Evolutionary conservation across 1,284 basidiomycete genomes (phyloP).

Genomic region (Puccinia triticina): DNA sequence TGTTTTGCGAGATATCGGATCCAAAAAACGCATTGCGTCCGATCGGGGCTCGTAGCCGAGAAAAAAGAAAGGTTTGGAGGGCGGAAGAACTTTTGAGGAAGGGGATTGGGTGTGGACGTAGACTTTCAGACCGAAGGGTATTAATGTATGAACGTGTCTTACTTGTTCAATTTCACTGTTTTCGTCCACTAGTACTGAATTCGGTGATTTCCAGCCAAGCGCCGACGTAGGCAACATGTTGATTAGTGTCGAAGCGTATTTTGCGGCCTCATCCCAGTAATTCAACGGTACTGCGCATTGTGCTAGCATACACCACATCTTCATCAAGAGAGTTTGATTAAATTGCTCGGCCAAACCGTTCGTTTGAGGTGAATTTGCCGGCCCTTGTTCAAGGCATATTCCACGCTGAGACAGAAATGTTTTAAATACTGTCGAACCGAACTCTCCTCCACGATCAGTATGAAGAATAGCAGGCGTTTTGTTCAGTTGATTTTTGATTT

Average conservation of each 20-base stretch:
- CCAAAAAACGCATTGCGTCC: conserved; percentile 18
- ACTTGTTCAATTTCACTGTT: not conserved
- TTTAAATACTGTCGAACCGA: no score
- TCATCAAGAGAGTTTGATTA: no score
- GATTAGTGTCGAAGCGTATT: not conserved
- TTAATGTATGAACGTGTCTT: not conserved
- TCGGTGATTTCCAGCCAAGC: not conserved
- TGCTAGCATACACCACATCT: not conserved
- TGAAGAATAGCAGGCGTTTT: not conserved
- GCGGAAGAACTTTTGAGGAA: not conserved
- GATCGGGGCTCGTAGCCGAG: conserved; percentile 11
- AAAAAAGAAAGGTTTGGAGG: not conserved
- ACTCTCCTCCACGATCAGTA: no score
- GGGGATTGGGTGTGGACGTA: not conserved
- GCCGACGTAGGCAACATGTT: not conserved
- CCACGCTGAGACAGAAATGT: no score
- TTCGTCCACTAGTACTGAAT: not conserved
- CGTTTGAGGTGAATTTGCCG: no score
- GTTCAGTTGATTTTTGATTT: conserved; percentile 10
- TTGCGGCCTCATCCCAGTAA: conserved; percentile 22
- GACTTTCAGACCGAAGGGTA: conserved; percentile 28
- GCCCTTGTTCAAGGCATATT: no score
- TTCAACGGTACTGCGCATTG: conserved; percentile 1
- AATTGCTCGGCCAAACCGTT: no score
- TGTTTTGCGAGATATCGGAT: not conserved